Evolutionary conservation across 2,329 filamentous ascomycete species (phyloP), one percentile per base, ranked within the genome.

Genomic region (Fusarium burgessii): DNA sequence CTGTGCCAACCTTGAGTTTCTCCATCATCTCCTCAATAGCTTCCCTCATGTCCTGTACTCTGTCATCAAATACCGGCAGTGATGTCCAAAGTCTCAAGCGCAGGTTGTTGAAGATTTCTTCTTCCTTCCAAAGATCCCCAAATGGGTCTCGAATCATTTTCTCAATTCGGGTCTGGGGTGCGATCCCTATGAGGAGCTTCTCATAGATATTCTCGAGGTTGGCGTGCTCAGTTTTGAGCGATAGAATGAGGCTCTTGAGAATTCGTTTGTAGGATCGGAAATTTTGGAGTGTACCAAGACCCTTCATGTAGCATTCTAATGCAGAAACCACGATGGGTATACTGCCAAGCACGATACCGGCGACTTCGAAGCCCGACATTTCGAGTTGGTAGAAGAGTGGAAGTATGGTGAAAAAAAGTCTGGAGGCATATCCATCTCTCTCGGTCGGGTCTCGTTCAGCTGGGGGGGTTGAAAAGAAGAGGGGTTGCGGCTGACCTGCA

Each of bases 371-470:
- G 1, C 58, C 58, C 0, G 58, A 58, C 58, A 61, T 61, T 20
- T 5, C 4, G 7, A 36, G 9, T 36, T 1, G 8, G 7, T 13
- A 12, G 0, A 11, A 0, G 18, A 7, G 13, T 18, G 6, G 0
- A 14, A 10, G 12, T 7, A 36, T 2, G 4, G 29, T 29, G 9
- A 6, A 20, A 13, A 41, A 41, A 1, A 6, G 5, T 2, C 5
- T 18, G 9, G 1, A 1, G 29, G 18, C 1, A 0, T 20, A 14
- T 20, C 5, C 3, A 46, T n/a, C n/a, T 29, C 15, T 12, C 27
- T 1, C 9, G 7, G 5, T 0, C 13, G 6, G 36, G 15, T 7
- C 6, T 33, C 15, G 1, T n/a, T n/a, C 15, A 25, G 27, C 27
- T 33, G 38, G 4, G 5, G 29, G 47, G 38, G 38, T 46, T 55